A percentile compares a stretch with the other conserved stretches of the same genome.
These are phyloP conservation scores for Sugiyamaella boreocaroliniensis DNA, from an alignment of 805 yeast species.

Conservation along the genomic window DNA sequence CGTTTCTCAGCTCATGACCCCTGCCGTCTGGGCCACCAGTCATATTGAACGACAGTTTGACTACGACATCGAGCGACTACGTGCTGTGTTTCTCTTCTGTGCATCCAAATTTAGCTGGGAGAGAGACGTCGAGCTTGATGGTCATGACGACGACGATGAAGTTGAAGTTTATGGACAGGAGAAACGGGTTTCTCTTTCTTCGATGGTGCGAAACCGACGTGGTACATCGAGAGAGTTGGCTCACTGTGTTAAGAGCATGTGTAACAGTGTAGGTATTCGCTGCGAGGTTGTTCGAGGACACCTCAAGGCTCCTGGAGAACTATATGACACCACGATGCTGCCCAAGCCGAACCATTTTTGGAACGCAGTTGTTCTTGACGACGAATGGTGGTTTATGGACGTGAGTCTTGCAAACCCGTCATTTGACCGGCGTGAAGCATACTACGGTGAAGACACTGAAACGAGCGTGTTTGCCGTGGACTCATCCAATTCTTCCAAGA, in stretches of 20 bases:
- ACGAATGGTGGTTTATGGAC: conserved; percentile 77
- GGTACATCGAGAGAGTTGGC: conserved; percentile 71
- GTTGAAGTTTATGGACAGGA: conserved; percentile 17
- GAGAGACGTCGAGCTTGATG: conserved; percentile 25
- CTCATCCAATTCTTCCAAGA: conserved; percentile 10
- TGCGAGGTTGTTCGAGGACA: conserved; percentile 78
- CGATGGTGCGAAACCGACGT: conserved; percentile 38
- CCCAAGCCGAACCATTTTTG: conserved; percentile 75
- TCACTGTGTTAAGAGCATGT: conserved; percentile 65
- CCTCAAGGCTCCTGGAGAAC: conserved; percentile 68
- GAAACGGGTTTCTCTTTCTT: conserved; percentile 12
- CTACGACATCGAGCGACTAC: conserved; percentile 50
- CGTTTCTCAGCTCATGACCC: conserved; percentile 39
- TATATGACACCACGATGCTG: conserved; percentile 35
- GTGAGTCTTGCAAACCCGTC: conserved; percentile 56
- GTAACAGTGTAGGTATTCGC: conserved; percentile 61
- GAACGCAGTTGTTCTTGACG: conserved; percentile 71
- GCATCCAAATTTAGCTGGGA: conserved; percentile 50
- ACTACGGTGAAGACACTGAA: conserved; percentile 28
- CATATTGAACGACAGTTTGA: conserved; percentile 48
- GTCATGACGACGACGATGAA: conserved; percentile 20
- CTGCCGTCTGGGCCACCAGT: conserved; percentile 49
- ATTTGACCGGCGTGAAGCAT: conserved; percentile 41
- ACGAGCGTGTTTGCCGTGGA: not conserved
- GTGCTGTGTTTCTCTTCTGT: conserved; percentile 60